Percentiles rank a stretch among this genome's conserved stretches.
Evolutionary conservation across 495 filamentous ascomycete genomes (phyloP).

Genomic region (Penicillium chermesinum): DNA sequence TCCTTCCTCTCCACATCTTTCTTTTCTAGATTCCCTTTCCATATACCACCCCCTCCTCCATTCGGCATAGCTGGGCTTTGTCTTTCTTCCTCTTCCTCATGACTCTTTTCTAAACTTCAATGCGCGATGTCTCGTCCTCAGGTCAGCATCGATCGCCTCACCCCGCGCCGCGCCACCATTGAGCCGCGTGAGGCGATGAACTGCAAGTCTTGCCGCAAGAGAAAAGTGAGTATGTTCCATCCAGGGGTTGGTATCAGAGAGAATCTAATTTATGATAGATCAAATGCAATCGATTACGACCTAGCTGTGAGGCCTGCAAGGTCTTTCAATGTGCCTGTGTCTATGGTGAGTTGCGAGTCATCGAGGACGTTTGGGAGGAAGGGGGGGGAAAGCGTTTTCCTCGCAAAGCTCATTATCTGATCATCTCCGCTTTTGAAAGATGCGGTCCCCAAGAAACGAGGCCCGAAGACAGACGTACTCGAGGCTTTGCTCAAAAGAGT

Average conservation of each 20-base stretch:
- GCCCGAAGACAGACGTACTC: slow-evolving; percentile 82
- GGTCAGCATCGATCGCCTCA: slow-evolving; percentile 79
- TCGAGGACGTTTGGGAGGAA: background rate
- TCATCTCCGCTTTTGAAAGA: slow-evolving; percentile 44
- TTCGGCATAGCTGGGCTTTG: slow-evolving; percentile 8
- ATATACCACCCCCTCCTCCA: slow-evolving; percentile 1
- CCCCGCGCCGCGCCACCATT: slow-evolving; percentile 63
- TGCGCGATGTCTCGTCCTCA: slow-evolving; percentile 64
- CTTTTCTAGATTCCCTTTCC: slow-evolving; percentile 6
- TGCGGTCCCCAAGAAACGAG: slow-evolving; percentile 81
- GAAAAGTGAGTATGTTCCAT: slow-evolving; percentile 55
- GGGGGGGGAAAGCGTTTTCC: background rate
- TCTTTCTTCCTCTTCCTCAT: slow-evolving; percentile 4
- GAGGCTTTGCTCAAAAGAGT: slow-evolving; percentile 79
- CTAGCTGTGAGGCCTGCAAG: slow-evolving; percentile 82
- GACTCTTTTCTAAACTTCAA: slow-evolving; percentile 10
- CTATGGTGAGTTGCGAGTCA: slow-evolving; percentile 56
- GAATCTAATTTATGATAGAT: slow-evolving; percentile 47
- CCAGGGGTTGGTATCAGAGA: background rate
- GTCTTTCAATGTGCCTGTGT: slow-evolving; percentile 85
- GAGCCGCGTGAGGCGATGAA: slow-evolving; percentile 88
- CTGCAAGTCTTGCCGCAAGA: slow-evolving; percentile 86
- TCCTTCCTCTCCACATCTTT: slow-evolving; percentile 12
- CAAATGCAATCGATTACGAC: slow-evolving; percentile 81
- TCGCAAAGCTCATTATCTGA: slow-evolving; percentile 8